A percentile compares a stretch with the other conserved stretches of the same genome.
phyloP scores from a whole-genome alignment of 345 rosid species.

The Pugionium dolabratum region DNA sequence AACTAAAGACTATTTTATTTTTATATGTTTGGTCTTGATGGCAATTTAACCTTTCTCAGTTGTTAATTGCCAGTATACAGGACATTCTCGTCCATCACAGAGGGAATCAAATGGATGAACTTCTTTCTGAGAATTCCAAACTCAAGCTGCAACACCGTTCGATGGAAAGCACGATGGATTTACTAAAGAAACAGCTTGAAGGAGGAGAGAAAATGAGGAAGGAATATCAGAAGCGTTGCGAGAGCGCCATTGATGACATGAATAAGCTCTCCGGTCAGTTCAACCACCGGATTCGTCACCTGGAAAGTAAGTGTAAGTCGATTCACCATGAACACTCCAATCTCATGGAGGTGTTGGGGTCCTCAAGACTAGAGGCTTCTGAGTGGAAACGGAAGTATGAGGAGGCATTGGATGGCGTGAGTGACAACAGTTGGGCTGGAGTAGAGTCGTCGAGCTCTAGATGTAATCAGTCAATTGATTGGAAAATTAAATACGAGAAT shows the following conservation, averaged over 20 bases:
- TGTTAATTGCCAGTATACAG: constrained; percentile 40
- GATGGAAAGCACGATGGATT: constrained; percentile 41
- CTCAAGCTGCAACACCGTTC: constrained; percentile 43
- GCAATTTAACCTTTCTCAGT: constrained; percentile 12
- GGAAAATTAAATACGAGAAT: constrained; percentile 49
- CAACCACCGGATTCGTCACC: constrained; percentile 41
- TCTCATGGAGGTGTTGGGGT: constrained; percentile 45
- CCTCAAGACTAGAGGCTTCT: constrained; percentile 47
- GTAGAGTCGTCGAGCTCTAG: constrained; percentile 22
- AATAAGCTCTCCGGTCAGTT: constrained; percentile 49
- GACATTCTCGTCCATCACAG: constrained; percentile 43
- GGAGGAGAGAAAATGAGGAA: constrained; percentile 46
- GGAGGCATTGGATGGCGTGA: constrained; percentile 34
- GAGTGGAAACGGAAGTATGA: constrained; percentile 51
- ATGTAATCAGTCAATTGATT: constrained; percentile 35
- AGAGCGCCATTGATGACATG: constrained; percentile 49
- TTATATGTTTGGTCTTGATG: constrained; percentile 21
- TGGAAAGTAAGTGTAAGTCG: constrained; percentile 42
- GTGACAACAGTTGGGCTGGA: constrained; percentile 18
- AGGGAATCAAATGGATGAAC: constrained; percentile 46
- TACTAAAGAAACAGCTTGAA: constrained; percentile 51
- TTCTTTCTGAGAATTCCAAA: constrained; percentile 48
- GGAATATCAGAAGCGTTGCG: constrained; percentile 46
- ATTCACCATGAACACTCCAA: constrained; percentile 46
- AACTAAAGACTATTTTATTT: background rate